Evolutionary conservation across 2,329 filamentous ascomycete species (phyloP).

Genomic region (Beauveria brongniartii): DNA sequence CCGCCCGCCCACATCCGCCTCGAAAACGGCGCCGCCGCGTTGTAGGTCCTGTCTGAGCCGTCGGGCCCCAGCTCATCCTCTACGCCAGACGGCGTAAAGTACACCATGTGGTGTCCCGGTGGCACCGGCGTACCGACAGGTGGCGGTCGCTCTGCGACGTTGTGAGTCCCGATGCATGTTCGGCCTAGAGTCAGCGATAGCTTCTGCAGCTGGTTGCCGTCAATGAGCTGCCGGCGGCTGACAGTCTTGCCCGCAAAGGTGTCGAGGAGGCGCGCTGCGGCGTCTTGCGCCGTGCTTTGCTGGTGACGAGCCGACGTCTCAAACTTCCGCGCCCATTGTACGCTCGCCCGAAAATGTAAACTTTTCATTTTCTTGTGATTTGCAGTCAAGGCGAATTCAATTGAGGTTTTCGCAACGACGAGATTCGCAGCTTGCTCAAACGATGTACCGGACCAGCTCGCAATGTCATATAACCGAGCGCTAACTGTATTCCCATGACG

Average conservation of each 20-base stretch:
- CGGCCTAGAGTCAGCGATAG: conserved; percentile 51
- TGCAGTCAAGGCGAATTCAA: background rate
- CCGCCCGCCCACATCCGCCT: conserved; percentile 63
- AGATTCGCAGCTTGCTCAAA: background rate
- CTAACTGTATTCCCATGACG: background rate
- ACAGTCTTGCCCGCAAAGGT: conserved; percentile 21
- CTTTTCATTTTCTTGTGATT: background rate
- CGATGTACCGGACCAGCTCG: background rate
- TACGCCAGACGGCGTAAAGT: conserved; percentile 51
- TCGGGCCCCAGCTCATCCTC: conserved; percentile 49
- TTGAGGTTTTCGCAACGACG: background rate
- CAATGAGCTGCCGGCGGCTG: conserved; percentile 40
- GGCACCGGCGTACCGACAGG: conserved; percentile 42
- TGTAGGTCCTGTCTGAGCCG: conserved; percentile 54
- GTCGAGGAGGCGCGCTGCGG: conserved; percentile 25
- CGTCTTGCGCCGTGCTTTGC: conserved; percentile 15
- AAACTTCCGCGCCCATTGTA: background rate
- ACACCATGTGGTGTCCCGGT: conserved; percentile 53
- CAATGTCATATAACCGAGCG: conserved; percentile 2
- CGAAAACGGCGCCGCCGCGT: conserved; percentile 51
- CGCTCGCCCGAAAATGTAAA: background rate
- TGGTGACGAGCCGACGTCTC: background rate
- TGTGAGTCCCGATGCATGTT: conserved; percentile 29
- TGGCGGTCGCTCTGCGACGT: conserved; percentile 31
- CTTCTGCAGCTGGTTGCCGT: conserved; percentile 56